Conservation (phyloP, 371 early-diverging fungal species). For the Nosema muscidifuracis region DNA sequence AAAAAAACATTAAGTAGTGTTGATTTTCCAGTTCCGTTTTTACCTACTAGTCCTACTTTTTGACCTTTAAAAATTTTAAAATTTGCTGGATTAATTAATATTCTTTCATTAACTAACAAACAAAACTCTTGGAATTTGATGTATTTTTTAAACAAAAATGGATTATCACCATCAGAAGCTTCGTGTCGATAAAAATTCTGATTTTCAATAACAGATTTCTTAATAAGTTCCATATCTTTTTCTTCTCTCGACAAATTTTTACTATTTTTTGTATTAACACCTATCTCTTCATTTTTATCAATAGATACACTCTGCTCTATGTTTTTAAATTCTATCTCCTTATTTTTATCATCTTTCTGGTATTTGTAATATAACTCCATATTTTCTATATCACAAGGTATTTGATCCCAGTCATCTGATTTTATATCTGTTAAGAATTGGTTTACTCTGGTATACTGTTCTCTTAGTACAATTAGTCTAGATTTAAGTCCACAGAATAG, state of each 20-base stretch:
- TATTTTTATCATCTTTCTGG: background rate
- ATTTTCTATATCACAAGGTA: constrained; percentile 2
- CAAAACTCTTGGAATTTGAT: constrained; percentile 26
- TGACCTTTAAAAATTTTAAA: constrained; percentile 55
- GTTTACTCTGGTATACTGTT: background rate
- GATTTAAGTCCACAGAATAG: background rate
- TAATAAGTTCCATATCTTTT: background rate
- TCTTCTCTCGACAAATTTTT: too few species aligned
- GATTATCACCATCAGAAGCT: background rate
- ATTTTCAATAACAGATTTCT: constrained; percentile 10
- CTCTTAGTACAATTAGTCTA: background rate
- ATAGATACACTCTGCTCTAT: background rate
- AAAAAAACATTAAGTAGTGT: constrained; percentile 56
- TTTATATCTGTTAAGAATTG: background rate
- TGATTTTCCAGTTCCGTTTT: constrained; percentile 61
- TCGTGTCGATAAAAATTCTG: background rate
- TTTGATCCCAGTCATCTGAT: background rate
- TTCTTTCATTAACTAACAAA: constrained; percentile 15
- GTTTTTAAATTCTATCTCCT: constrained; percentile 1
- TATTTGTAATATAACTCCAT: constrained; percentile 4
- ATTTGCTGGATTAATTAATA: constrained; percentile 40
- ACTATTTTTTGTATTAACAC: constrained; percentile 2
- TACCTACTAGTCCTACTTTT: constrained; percentile 58
- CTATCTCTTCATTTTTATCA: background rate
- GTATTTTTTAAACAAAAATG: constrained; percentile 14